Base-by-base conservation (phyloP, 2,329 filamentous ascomycete genomes). In the Talaromyces sp. region DNA sequence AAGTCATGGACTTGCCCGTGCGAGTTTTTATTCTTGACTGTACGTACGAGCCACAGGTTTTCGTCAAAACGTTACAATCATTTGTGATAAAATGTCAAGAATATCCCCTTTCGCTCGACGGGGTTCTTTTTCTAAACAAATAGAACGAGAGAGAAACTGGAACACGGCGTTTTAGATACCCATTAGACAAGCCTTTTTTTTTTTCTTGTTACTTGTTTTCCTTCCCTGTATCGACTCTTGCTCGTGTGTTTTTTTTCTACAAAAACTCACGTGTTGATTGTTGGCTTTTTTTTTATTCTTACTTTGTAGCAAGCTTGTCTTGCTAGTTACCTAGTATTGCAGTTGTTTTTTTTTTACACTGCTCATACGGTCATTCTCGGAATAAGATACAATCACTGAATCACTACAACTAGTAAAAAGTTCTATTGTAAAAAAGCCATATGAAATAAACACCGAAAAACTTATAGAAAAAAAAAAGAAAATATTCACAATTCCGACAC, bases 91-190 rank as follows among this genome's bases (percentile, higher is more conserved):
- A 23, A 23, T 23, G 23, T 31, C 30, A 28, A 53, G 50, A n/a
- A 31, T 31, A 16, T 16, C 16, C 28, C 62, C 67, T 62, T 63
- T 67, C 55, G 47, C 63, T 67, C 66, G 65, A 66, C 66, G 34
- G 67, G 64, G 63, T 71, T 65, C 68, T 64, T 56, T 33, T 36
- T 65, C 2, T 23, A 23, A 23, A 23, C 23, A 23, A 18, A 50
- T 63, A 68, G 69, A 66, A 72, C 65, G 68, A 72, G 72, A 73
- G 72, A 68, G 69, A 72, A 40, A 74, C 36, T 64, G 74, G 75
- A 72, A 75, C 70, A 72, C 74, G 74, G 74, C 73, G 73, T 76
- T 76, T 70, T 73, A 77, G 73, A 77, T 77, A 77, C 75, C 75
- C 75, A 73, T 66, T 31, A 53, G 50, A 53, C 50, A 53, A 31